A percentile compares a stretch with the other conserved stretches of the same genome.
Evolutionary conservation across 331 rosid genomes (phyloP).

Genomic region (Malus hybrid): DNA sequence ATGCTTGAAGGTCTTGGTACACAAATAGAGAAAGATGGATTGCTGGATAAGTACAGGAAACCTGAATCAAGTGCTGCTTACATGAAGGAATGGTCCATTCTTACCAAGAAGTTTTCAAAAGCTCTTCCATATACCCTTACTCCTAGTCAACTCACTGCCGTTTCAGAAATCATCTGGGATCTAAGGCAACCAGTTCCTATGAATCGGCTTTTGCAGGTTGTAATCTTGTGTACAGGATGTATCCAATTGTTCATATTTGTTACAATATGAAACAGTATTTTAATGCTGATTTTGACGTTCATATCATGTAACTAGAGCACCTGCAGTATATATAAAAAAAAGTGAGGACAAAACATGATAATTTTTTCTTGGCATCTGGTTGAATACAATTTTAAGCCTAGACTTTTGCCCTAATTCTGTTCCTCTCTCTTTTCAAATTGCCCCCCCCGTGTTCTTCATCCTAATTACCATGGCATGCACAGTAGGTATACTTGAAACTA

Average conservation of each 20-base stretch:
- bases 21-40: conserved; percentile 69
- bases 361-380: neutral
- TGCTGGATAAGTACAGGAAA: conserved; percentile 73
- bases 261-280: neutral
- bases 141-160: conserved; percentile 73
- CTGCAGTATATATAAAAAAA: neutral
- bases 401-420: neutral
- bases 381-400: neutral
- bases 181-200: conserved; percentile 83
- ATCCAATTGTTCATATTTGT: conserved; percentile 12
- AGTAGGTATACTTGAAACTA: neutral
- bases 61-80: conserved; percentile 44
- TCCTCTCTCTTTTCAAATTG: neutral
- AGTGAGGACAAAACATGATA: neutral
- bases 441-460: neutral
- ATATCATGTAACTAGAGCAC: neutral
- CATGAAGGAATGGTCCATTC: conserved; percentile 73
- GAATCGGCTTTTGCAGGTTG: conserved; percentile 96
- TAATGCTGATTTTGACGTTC: neutral
- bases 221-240: conserved; percentile 3
- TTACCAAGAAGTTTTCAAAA: conserved; percentile 60
- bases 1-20: conserved; percentile 95
- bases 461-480: neutral
- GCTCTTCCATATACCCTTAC: conserved; percentile 87
- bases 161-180: conserved; percentile 93